Base-by-base conservation (phyloP, 2,329 filamentous ascomycete genomes). In the Fusarium graminum region DNA sequence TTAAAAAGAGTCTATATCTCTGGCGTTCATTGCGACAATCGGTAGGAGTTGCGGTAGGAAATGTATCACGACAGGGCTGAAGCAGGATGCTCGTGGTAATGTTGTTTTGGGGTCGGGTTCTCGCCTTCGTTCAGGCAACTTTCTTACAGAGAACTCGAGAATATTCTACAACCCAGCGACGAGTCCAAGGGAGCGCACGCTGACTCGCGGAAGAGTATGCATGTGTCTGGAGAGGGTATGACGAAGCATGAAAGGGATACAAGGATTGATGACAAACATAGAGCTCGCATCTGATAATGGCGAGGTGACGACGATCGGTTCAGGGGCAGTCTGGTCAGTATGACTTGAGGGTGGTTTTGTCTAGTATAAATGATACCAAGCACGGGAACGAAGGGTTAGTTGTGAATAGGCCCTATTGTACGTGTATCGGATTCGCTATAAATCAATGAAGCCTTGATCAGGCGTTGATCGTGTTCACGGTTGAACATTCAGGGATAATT, bases 261-360 rank as follows among this genome's bases (percentile, higher is more conserved):
- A 36, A n/a, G 51, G 58, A 52, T 49, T 63, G 41, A 71, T 65
- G 65, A 65, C 50, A 68, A 54, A 45, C 45, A 71, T 72, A 72
- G 65, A 72, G 52, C 51, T 58, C 34, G 43, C 54, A 62, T 67
- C 60, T 64, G 44, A 49, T 53, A 59, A 57, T 59, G 46, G 49
- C 34, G 49, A 52, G 58, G 49, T 68, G 52, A 41, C 51, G 51
- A 52, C 41, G 43, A 44, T 36, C 41, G 43, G 44, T 39, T 61
- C 46, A 44, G 50, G 39, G 50, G 36, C 22, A 54, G 43, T 43
- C 51, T 40, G 52, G 61, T 58, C 58, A 43, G 44, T 41, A 47
- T 39, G 52, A 44, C 49, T 63, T 63, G 39, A n/a, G 40, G 44
- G 34, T 40, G 59, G 51, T 62, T 38, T 53, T 40, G 34, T 56